Evolutionary conservation across 2,329 filamentous ascomycete genomes (phyloP).

Genomic region (Colletotrichum incanum): DNA sequence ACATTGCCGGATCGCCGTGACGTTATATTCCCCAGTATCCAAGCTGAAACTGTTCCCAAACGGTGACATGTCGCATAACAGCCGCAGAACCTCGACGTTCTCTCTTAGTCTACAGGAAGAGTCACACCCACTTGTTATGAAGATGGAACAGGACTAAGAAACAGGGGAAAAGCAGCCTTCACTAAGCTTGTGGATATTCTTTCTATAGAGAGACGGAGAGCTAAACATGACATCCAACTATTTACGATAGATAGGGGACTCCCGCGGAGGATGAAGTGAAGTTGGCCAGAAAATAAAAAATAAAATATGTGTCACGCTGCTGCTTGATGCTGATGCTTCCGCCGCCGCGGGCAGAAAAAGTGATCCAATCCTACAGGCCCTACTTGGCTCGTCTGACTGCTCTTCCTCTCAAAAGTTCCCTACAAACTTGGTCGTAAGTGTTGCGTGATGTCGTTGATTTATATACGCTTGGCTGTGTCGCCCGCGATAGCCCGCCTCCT

Average conservation of each 20-base stretch:
- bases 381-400: not conserved
- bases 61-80: slow-evolving; percentile 38
- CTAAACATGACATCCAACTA: slow-evolving; percentile 34
- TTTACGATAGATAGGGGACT: slow-evolving; percentile 28
- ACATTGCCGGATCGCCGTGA: slow-evolving; percentile 16
- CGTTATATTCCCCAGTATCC: slow-evolving; percentile 21
- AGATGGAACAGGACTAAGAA: not conserved
- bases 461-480: slow-evolving; percentile 50
- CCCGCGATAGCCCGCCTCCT: slow-evolving; percentile 62
- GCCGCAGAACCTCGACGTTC: slow-evolving; percentile 15
- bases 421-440: not conserved
- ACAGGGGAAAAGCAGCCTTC: slow-evolving; percentile 1
- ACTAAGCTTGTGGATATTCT: slow-evolving; percentile 22
- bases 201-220: slow-evolving; percentile 17
- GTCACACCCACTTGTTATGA: no score
- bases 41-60: slow-evolving; percentile 42
- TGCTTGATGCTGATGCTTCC: slow-evolving; percentile 42
- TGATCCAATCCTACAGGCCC: slow-evolving; percentile 16
- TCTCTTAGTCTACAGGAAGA: not conserved
- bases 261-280: slow-evolving; percentile 8
- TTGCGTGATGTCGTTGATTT: slow-evolving; percentile 5
- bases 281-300: slow-evolving; percentile 21
- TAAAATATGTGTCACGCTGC: slow-evolving; percentile 31
- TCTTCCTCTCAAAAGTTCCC: not conserved
- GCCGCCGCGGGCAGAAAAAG: slow-evolving; percentile 13